Percentiles rank a stretch among this genome's conserved stretches.
These are phyloP conservation scores for Talaromyces marneffei DNA, from an alignment of 2,329 filamentous ascomycete genomes.

Conservation along the genomic window DNA sequence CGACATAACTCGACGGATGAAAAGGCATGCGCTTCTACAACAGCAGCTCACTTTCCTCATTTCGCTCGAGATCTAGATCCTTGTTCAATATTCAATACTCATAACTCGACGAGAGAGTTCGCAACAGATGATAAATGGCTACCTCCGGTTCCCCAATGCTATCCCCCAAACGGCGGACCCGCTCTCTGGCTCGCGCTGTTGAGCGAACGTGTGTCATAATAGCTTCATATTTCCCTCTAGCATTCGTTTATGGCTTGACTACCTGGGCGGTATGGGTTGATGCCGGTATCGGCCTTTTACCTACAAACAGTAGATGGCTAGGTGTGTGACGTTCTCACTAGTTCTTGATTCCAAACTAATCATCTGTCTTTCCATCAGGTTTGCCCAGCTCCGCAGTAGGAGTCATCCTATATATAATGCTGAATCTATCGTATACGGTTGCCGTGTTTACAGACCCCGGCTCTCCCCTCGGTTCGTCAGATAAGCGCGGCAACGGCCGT, in stretches of 20 bases:
- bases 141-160: slow-evolving; percentile 37
- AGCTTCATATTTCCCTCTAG: slow-evolving; percentile 76
- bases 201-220: slow-evolving; percentile 80
- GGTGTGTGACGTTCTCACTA: slow-evolving; percentile 26
- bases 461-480: slow-evolving; percentile 44
- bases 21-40: not conserved
- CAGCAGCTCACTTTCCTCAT: not conserved
- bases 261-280: slow-evolving; percentile 91
- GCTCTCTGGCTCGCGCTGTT: slow-evolving; percentile 44
- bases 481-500: slow-evolving; percentile 23
- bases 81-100: not conserved
- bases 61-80: not conserved
- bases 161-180: slow-evolving; percentile 37
- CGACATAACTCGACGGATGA: not conserved
- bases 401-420: slow-evolving; percentile 65
- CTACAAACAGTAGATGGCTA: slow-evolving; percentile 45
- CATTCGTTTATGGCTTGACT: slow-evolving; percentile 83
- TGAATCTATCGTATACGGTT: slow-evolving; percentile 84
- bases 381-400: slow-evolving; percentile 55
- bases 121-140: slow-evolving; percentile 26
- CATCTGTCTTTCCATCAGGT: slow-evolving; percentile 21
- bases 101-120: not conserved
- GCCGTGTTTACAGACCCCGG: slow-evolving; percentile 93
- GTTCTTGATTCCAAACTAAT: not conserved
- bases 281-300: slow-evolving; percentile 60